phyloP scores from a whole-genome alignment of 371 early-diverging fungal genomes.

The Apophysomyces trapeziformis region DNA sequence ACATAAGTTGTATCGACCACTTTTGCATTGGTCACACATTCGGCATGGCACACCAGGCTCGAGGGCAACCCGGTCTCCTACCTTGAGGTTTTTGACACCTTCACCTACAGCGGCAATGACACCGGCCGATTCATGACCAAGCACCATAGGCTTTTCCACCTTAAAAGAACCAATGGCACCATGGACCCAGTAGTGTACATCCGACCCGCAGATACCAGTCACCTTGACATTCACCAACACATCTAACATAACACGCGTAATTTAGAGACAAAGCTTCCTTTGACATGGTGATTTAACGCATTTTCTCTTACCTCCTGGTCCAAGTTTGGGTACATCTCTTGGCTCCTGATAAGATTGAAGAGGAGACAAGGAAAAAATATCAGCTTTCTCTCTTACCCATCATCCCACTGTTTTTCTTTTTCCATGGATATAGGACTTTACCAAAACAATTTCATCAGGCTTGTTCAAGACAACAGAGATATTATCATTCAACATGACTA shows the following conservation, averaged over 20 bases:
- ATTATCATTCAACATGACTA: slow-evolving; percentile 6
- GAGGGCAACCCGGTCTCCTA: slow-evolving; percentile 74
- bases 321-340: slow-evolving; percentile 32
- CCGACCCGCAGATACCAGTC: slow-evolving; percentile 58
- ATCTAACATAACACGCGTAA: slow-evolving; percentile 21
- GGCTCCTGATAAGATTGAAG: slow-evolving; percentile 24
- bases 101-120: slow-evolving; percentile 62
- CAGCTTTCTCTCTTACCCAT: too few species aligned
- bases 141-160: slow-evolving; percentile 63
- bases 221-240: slow-evolving; percentile 53
- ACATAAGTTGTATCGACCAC: slow-evolving; percentile 56
- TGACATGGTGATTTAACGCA: not conserved
- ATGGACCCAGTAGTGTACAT: slow-evolving; percentile 57
- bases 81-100: slow-evolving; percentile 53
- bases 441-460: slow-evolving; percentile 9
- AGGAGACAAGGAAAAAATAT: not conserved
- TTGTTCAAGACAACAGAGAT: slow-evolving; percentile 13
- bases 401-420: too few species aligned
- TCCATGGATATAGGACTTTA: not conserved
- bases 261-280: not conserved
- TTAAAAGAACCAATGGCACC: slow-evolving; percentile 53
- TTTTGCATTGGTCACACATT: slow-evolving; percentile 57
- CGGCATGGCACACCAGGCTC: slow-evolving; percentile 74
- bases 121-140: slow-evolving; percentile 84
- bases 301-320: slow-evolving; percentile 25